phyloP scores from a whole-genome alignment of 306 rosid species.

The Citrullus amarus region DNA sequence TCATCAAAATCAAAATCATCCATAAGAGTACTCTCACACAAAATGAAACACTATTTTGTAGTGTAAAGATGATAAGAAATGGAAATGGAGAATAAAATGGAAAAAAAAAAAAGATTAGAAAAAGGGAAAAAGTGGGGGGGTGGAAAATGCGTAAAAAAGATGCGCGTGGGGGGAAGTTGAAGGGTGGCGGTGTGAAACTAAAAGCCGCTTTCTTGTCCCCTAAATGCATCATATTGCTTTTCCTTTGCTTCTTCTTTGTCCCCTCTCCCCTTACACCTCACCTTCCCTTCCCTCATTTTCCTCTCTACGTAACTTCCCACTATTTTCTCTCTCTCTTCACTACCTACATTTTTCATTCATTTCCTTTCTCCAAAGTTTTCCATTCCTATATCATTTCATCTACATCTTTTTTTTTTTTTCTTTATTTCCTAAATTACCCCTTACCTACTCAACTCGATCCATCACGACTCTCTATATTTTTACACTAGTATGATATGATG shows the following conservation, averaged over 20 bases:
- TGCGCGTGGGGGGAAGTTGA: slow-evolving; percentile 15
- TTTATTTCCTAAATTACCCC: not conserved
- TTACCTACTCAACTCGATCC: not conserved
- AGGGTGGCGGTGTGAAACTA: slow-evolving; percentile 20
- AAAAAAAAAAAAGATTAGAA: too few relatives aligned
- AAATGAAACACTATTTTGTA: too few relatives aligned
- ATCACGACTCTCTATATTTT: not conserved
- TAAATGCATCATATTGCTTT: slow-evolving; percentile 28
- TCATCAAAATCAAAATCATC: too few relatives aligned
- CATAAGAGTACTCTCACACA: too few relatives aligned
- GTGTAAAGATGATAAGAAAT: too few relatives aligned
- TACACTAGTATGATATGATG: too few relatives aligned
- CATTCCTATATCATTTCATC: not conserved
- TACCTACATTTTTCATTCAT: not conserved
- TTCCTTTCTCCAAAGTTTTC: not conserved
- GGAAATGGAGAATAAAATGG: too few relatives aligned
- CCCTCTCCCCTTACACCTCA: slow-evolving; percentile 10
- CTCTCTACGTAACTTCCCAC: not conserved
- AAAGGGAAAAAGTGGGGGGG: too few relatives aligned
- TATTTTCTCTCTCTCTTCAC: not conserved
- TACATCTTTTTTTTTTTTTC: not conserved
- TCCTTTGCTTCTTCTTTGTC: slow-evolving; percentile 24
- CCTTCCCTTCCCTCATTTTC: not conserved
- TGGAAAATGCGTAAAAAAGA: too few relatives aligned
- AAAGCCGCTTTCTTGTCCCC: slow-evolving; percentile 58